These are phyloP conservation scores for Geotrichum restrictum DNA, from an alignment of 1,139 yeast species.

Conservation along the genomic window DNA sequence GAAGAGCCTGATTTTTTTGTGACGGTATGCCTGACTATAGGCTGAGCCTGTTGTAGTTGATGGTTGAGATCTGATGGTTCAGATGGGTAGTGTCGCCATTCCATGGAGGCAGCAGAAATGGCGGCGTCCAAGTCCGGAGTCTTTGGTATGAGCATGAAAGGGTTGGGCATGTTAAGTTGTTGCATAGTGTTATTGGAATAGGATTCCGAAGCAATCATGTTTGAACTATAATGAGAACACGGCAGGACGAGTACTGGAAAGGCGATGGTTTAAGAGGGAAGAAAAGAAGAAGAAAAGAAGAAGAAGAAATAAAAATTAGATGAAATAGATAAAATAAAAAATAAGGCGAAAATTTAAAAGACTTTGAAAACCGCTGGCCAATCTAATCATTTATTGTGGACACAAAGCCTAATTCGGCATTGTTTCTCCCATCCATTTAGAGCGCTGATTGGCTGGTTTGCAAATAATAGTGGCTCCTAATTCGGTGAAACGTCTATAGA, in stretches of 20 bases:
- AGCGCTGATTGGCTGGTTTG: no score
- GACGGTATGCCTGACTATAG: not conserved
- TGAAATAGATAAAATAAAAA: not conserved
- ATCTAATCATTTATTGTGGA: not conserved
- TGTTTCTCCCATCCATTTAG: not conserved
- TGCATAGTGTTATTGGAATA: not conserved
- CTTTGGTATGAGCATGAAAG: not conserved
- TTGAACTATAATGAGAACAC: no score
- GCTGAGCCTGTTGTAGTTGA: not conserved
- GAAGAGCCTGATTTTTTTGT: not conserved
- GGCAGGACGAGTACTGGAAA: no score
- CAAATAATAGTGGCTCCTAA: no score
- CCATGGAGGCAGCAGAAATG: not conserved
- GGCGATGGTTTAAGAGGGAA: not conserved
- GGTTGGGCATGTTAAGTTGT: not conserved
- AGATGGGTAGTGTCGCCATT: not conserved
- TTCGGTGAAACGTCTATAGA: no score
- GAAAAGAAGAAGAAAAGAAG: not conserved
- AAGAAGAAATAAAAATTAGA: not conserved
- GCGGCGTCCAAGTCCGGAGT: not conserved
- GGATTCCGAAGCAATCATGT: not conserved
- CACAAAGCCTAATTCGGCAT: not conserved
- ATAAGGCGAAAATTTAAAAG: not conserved
- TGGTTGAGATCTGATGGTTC: not conserved
- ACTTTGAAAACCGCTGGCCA: slow-evolving; percentile 5